Evolutionary conservation across 495 filamentous ascomycete species (phyloP).

Genomic region (Jackrogersella multiformis): DNA sequence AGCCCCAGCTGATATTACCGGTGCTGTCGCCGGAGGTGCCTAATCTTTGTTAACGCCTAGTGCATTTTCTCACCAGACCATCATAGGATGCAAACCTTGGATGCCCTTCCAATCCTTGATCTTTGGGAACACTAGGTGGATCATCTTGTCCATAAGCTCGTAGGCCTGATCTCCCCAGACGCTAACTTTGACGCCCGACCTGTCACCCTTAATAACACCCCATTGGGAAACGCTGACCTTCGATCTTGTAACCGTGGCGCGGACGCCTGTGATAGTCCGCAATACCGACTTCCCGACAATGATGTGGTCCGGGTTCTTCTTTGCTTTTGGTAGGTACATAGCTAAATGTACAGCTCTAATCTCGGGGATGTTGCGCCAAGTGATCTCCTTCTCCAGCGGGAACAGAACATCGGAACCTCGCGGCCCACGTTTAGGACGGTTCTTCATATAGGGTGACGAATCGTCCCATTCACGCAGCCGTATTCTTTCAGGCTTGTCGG

Average conservation of each 20-base stretch:
- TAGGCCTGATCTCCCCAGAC: constrained; percentile 82
- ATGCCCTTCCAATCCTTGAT: constrained; percentile 96
- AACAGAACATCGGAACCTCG: constrained; percentile 71
- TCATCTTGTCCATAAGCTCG: constrained; percentile 83
- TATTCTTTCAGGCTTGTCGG: constrained; percentile 66
- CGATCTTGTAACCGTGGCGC: constrained; percentile 72
- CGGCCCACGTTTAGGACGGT: constrained; percentile 83
- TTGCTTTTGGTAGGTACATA: constrained; percentile 70
- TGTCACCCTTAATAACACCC: constrained; percentile 62
- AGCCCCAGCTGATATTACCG: constrained; percentile 86
- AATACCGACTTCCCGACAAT: constrained; percentile 84
- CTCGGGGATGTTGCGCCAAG: constrained; percentile 85
- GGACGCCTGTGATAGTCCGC: constrained; percentile 85
- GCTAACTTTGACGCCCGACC: constrained; percentile 72
- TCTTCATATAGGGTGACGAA: constrained; percentile 91
- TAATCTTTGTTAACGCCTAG: constrained; percentile 32
- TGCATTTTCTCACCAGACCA: background rate
- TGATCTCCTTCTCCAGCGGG: constrained; percentile 78
- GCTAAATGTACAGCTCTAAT: constrained; percentile 83
- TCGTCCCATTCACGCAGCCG: constrained; percentile 89
- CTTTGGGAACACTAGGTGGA: constrained; percentile 88
- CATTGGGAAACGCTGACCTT: constrained; percentile 73
- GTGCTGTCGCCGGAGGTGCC: constrained; percentile 76
- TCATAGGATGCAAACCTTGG: constrained; percentile 61
- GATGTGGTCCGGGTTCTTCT: constrained; percentile 71